phyloP scores from a whole-genome alignment of 1,284 basidiomycete species.

The Clitocybe nebularis region DNA sequence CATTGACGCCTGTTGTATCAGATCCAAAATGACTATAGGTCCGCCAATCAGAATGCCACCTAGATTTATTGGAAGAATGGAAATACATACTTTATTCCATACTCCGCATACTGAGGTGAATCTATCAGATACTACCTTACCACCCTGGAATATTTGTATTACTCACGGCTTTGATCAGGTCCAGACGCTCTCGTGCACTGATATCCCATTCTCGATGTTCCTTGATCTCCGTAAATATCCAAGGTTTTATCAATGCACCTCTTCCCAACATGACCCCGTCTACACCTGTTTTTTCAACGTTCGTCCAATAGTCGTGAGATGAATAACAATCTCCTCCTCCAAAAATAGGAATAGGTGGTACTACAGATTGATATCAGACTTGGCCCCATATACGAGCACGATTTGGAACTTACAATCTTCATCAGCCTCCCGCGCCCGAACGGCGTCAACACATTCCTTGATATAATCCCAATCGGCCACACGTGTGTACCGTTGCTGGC shows the following conservation, averaged over 20 bases:
- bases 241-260: slow-evolving; percentile 94
- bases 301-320: slow-evolving; percentile 78
- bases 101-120: slow-evolving; percentile 68
- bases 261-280: slow-evolving; percentile 96
- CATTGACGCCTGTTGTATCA: slow-evolving; percentile 90
- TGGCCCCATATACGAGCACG: slow-evolving; percentile 1
- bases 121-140: not conserved
- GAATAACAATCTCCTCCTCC: slow-evolving; percentile 96
- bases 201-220: slow-evolving; percentile 95
- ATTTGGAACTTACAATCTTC: slow-evolving; percentile 59
- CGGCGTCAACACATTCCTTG: slow-evolving; percentile 77
- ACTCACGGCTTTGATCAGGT: slow-evolving; percentile 75
- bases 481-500: slow-evolving; percentile 88
- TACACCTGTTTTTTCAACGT: slow-evolving; percentile 74
- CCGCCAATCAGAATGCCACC: too few relatives aligned
- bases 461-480: slow-evolving; percentile 92
- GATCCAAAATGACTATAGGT: slow-evolving; percentile 74
- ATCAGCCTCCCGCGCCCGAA: slow-evolving; percentile 77
- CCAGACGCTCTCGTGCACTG: slow-evolving; percentile 84
- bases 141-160: not conserved
- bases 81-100: slow-evolving; percentile 53
- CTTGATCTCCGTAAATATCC: slow-evolving; percentile 96
- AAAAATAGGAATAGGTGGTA: slow-evolving; percentile 87
- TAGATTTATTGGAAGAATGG: not conserved
- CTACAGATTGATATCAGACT: slow-evolving; percentile 32